Percentiles rank a stretch among this genome's conserved stretches.
phyloP scores from a whole-genome alignment of 176 grass and related monocot genomes.

The Olyra latifolia region DNA sequence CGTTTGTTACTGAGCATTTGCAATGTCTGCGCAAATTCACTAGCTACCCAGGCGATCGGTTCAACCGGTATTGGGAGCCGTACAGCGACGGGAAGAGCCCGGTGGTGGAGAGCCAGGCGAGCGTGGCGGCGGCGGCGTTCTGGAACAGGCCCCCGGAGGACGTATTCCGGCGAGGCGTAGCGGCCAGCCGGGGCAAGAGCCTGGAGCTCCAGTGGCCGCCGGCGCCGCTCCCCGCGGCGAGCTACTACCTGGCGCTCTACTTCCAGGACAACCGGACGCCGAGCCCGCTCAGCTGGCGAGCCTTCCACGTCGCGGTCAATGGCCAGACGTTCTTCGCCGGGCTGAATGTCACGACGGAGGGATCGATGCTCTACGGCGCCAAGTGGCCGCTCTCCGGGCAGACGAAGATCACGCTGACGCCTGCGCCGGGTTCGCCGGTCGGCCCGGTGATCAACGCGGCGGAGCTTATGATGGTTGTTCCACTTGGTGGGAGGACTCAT shows the following conservation, averaged over 20 bases:
- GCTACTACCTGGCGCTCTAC: slow-evolving; percentile 87
- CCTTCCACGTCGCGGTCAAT: slow-evolving; percentile 77
- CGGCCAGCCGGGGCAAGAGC: slow-evolving; percentile 40
- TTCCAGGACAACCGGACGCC: slow-evolving; percentile 78
- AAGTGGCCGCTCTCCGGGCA: slow-evolving; percentile 62
- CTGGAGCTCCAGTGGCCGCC: slow-evolving; percentile 71
- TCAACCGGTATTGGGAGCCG: slow-evolving; percentile 83
- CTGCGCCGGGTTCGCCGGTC: slow-evolving; percentile 50
- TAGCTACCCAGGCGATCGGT: slow-evolving; percentile 66
- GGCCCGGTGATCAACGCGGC: slow-evolving; percentile 93
- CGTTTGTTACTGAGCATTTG: not conserved
- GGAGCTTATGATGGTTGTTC: slow-evolving; percentile 73
- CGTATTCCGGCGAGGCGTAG: slow-evolving; percentile 58
- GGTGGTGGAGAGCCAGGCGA: slow-evolving; percentile 53
- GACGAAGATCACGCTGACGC: slow-evolving; percentile 67
- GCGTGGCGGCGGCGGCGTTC: slow-evolving; percentile 50
- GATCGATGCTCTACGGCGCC: slow-evolving; percentile 53
- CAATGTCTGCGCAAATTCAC: slow-evolving; percentile 6
- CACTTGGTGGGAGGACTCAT: slow-evolving; percentile 71
- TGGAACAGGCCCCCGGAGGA: slow-evolving; percentile 77
- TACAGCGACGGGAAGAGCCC: slow-evolving; percentile 46
- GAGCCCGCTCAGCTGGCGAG: slow-evolving; percentile 65
- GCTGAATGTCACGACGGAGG: slow-evolving; percentile 76
- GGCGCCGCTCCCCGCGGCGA: slow-evolving; percentile 56
- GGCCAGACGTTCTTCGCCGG: slow-evolving; percentile 59